Evolutionary conservation across 23 red algal genomes (phyloP), one percentile per base, ranked within the genome.

Genomic region (Gracilaria domingensis): DNA sequence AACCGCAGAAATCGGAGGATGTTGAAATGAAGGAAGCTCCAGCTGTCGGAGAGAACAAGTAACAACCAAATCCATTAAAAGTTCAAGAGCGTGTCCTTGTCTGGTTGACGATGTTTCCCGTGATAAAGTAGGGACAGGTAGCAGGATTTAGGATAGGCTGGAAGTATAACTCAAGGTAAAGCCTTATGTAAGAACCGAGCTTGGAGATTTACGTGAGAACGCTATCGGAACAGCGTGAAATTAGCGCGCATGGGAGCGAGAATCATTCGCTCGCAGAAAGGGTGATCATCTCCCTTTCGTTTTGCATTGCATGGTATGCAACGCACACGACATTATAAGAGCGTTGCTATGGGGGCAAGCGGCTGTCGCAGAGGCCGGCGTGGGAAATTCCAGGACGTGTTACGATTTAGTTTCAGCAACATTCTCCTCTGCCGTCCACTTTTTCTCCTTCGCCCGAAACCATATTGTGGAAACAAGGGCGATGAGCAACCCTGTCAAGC

Each of bases 401-500:
- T 69, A 69, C 64, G 64, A 62, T 30, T 23, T 28, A 6, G 35
- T 28, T 51, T 51, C 42, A 29, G 20, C 35, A 51, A 32, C 5
- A 8, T 48, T 37, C 17, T 21, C 12, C 20, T 51, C 81, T 33
- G 65, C 40, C 21, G 48, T 50, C 90, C 90, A 93, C 37, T 86
- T 85, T 18, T 80, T 93, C 49, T 70, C 69, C 69, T 49, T 85
- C 21, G 64, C 51, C 32, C 62, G 45, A 20, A 95, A 73, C 92
- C 92, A 95, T 55, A 83, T 29, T 18, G 81, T 95, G 0, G 77
- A 35, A 11, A 81, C 78, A 25, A 95, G 60, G 14, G 83, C 92
- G 7, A 64, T 71, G 37, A 95, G 18, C 18, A 95, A 57, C 55
- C 55, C 82, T 25, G 85, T 80, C 40, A 95, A 66, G 18, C 49